A percentile compares a stretch with the other conserved stretches of the same genome.
These are phyloP conservation scores for Apiotrichum mycotoxinovorans DNA, from an alignment of 1,284 basidiomycete genomes.

Conservation along the genomic window DNA sequence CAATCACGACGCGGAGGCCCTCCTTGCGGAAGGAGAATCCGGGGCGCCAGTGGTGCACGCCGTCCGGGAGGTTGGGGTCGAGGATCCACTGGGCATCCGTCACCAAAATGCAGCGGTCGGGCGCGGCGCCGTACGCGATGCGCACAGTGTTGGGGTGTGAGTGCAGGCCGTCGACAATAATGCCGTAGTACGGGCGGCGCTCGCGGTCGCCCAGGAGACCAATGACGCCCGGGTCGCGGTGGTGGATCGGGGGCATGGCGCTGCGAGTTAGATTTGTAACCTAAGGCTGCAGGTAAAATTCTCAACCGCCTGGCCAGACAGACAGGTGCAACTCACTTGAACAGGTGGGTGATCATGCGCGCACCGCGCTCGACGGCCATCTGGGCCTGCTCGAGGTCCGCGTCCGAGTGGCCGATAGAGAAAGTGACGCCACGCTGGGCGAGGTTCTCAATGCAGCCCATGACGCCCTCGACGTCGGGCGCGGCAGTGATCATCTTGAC, in stretches of 20 bases:
- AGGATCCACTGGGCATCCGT: conserved; percentile 86
- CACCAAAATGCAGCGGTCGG: conserved; percentile 79
- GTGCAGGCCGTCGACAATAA: conserved; percentile 88
- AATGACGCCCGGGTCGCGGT: conserved; percentile 60
- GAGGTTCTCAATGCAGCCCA: conserved; percentile 63
- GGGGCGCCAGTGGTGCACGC: conserved; percentile 74
- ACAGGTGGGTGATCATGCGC: conserved; percentile 80
- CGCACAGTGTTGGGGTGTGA: conserved; percentile 84
- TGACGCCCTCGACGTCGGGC: conserved; percentile 77
- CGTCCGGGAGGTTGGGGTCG: conserved; percentile 77
- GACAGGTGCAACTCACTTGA: conserved; percentile 77
- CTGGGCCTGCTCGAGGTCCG: conserved; percentile 35
- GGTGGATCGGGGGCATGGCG: conserved; percentile 41
- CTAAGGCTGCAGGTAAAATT: no score
- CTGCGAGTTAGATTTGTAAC: conserved; percentile 11
- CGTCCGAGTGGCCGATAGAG: conserved; percentile 74
- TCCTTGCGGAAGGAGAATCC: conserved; percentile 71
- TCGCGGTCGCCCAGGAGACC: conserved; percentile 79
- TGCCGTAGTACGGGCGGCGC: conserved; percentile 74
- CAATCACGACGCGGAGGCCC: conserved; percentile 73
- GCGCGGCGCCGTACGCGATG: conserved; percentile 75
- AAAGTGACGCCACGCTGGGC: conserved; percentile 67
- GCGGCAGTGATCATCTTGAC: conserved; percentile 81
- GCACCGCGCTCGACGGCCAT: conserved; percentile 53
- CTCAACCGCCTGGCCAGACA: no score